phyloP scores from a whole-genome alignment of 2,329 filamentous ascomycete genomes.

The Pseudogymnoascus sp. region DNA sequence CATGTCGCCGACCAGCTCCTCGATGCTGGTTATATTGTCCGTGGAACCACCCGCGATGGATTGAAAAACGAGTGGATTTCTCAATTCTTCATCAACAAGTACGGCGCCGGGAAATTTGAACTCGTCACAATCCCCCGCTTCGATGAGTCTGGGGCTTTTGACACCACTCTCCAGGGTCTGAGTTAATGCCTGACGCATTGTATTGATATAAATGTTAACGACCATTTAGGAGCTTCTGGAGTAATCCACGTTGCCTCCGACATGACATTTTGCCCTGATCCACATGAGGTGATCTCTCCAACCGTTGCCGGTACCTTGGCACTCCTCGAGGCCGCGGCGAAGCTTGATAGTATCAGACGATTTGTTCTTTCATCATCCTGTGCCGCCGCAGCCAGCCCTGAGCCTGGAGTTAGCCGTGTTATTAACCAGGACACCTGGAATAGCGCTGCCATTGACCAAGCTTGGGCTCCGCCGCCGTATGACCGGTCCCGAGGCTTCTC shows the following conservation, averaged over 20 bases:
- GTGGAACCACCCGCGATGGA: slow-evolving; percentile 35
- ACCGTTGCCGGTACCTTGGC: not conserved
- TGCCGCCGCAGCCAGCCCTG: slow-evolving; percentile 11
- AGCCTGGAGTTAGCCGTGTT: slow-evolving; percentile 14
- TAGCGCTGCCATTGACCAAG: slow-evolving; percentile 24
- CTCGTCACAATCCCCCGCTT: slow-evolving; percentile 34
- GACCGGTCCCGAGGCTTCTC: slow-evolving; percentile 17
- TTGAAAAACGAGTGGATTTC: slow-evolving; percentile 30
- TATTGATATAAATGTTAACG: not conserved
- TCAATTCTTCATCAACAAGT: slow-evolving; percentile 20
- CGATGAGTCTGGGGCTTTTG: slow-evolving; percentile 30
- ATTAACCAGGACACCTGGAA: slow-evolving; percentile 28
- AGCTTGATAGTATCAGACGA: slow-evolving; percentile 20
- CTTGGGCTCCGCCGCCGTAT: slow-evolving; percentile 30
- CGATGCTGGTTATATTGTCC: slow-evolving; percentile 34
- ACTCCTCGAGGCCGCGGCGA: slow-evolving; percentile 1
- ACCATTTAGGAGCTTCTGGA: not conserved
- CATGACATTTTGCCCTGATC: not conserved
- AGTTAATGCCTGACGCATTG: not conserved
- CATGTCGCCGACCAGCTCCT: slow-evolving; percentile 36
- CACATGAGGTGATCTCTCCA: not conserved
- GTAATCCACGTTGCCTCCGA: slow-evolving; percentile 10
- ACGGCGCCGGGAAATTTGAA: slow-evolving; percentile 27
- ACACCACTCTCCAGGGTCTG: slow-evolving; percentile 16
- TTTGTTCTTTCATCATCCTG: slow-evolving; percentile 32